Evolutionary conservation across 139 green algal genomes (phyloP).

Genomic region (Closterium sp.): DNA sequence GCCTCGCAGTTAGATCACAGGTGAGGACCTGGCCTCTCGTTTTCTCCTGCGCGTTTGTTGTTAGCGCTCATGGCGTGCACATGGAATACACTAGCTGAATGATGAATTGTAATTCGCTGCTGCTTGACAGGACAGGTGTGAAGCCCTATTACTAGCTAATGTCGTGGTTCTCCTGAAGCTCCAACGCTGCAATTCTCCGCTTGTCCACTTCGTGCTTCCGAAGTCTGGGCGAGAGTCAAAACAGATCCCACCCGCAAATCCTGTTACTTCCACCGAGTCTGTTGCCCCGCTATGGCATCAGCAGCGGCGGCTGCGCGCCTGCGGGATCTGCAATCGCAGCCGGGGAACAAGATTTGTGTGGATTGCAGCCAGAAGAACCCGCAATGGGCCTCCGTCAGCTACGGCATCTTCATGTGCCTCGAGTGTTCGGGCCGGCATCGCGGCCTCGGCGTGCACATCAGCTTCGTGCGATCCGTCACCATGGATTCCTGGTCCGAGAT

Average conservation of each 20-base stretch:
- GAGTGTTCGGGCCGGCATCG: conserved; percentile 94
- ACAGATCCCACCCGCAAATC: background rate
- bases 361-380: conserved; percentile 94
- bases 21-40: too few species aligned
- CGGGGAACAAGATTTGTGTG: conserved; percentile 91
- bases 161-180: background rate
- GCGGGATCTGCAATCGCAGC: conserved; percentile 74
- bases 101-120: background rate
- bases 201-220: background rate
- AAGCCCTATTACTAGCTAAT: background rate
- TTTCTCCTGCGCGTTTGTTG: too few species aligned
- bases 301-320: conserved; percentile 74
- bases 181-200: background rate
- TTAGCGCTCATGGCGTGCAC: too few species aligned
- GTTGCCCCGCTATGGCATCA: conserved; percentile 68
- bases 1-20: too few species aligned
- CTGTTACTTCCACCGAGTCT: background rate
- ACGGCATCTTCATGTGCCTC: conserved; percentile 98
- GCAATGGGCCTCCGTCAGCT: conserved; percentile 91
- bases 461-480: conserved; percentile 93
- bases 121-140: background rate
- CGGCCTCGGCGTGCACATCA: conserved; percentile 94
- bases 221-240: background rate
- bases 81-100: background rate
- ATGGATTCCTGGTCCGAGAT: conserved; percentile 95